Evolutionary conservation across 2,329 filamentous ascomycete genomes (phyloP).

Genomic region (Lizonia empirigonia): DNA sequence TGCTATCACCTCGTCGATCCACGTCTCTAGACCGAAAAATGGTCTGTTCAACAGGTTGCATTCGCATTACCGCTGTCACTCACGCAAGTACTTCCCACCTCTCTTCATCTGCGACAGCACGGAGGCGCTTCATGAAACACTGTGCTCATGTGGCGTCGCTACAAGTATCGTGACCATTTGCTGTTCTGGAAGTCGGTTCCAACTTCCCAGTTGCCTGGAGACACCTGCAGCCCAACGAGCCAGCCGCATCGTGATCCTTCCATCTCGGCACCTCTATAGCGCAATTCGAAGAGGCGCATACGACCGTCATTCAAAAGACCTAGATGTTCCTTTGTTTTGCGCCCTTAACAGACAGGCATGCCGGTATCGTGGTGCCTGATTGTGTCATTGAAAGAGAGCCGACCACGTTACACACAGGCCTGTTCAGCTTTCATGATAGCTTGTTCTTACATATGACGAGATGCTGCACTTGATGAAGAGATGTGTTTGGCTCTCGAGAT

Average conservation of each 20-base stretch:
- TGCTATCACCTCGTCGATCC: conserved; percentile 14
- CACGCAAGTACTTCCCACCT: neutral
- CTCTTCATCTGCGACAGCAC: conserved; percentile 9
- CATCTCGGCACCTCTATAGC: neutral
- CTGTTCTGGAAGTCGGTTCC: conserved; percentile 23
- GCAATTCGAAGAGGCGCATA: neutral
- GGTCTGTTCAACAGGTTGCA: conserved; percentile 4
- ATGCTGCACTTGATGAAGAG: too few relatives aligned
- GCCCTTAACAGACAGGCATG: too few relatives aligned
- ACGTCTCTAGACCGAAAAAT: neutral
- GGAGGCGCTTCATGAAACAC: conserved; percentile 31
- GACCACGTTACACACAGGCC: too few relatives aligned
- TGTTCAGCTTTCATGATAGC: too few relatives aligned
- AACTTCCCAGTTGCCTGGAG: conserved; percentile 9
- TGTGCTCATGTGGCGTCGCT: conserved; percentile 9
- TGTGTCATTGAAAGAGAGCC: too few relatives aligned
- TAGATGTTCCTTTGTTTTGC: neutral
- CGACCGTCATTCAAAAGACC: neutral
- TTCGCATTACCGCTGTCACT: conserved; percentile 1
- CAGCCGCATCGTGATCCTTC: neutral
- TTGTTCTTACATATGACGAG: too few relatives aligned
- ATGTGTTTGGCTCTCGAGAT: too few relatives aligned
- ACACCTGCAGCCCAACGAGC: neutral
- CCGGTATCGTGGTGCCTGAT: too few relatives aligned
- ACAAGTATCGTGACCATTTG: conserved; percentile 26